Evolutionary conservation across 352 stramenopile species (phyloP), one percentile per base, ranked within the genome.

Genomic region (Phytophthora chlamydospora): DNA sequence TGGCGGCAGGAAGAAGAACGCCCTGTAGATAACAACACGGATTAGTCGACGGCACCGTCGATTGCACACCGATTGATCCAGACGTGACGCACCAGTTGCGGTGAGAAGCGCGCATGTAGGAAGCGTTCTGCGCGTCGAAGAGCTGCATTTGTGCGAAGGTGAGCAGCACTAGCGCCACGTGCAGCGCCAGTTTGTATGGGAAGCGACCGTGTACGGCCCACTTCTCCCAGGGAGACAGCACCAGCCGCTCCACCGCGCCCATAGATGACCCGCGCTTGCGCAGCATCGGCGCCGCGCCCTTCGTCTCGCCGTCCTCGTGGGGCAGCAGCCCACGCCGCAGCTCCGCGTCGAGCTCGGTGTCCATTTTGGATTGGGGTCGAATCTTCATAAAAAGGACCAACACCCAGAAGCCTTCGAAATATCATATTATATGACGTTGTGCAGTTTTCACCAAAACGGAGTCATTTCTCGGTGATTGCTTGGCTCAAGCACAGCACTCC

Each of bases 221-320:
- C 45, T 93, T 95, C 53, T 93, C 85, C 73, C 81, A 91, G 16
- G 84, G 83, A n/a, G 88, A 93, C 12, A 96, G 73, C 67, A 88
- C 49, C 32, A 91, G 55, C 21, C 71, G 65, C 66, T 91, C 83
- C 31, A 85, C 58, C 14, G 63, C 53, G 2, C 65, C 74, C 80
- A 89, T 88, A 1, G 58, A 47, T 0, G 58, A 48, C 27, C 45
- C 16, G 17, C 43, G 7, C 12, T 62, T 57, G 7, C 19, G 36
- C 35, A 3, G 5, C 14, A 16, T 35, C 1, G 19, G 19, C 4
- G 29, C 21, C 16, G 53, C 14, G 21, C 33, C n/a, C 8, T 29
- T 3, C 3, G 24, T 11, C 3, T 17, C 32, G 10, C 61, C 32
- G 8, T 38, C 42, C 11, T 66, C 47, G 11, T 36, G 17, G 5